Evolutionary conservation across 176 grass and related monocot species (phyloP).

Genomic region (Cocos nucifera): DNA sequence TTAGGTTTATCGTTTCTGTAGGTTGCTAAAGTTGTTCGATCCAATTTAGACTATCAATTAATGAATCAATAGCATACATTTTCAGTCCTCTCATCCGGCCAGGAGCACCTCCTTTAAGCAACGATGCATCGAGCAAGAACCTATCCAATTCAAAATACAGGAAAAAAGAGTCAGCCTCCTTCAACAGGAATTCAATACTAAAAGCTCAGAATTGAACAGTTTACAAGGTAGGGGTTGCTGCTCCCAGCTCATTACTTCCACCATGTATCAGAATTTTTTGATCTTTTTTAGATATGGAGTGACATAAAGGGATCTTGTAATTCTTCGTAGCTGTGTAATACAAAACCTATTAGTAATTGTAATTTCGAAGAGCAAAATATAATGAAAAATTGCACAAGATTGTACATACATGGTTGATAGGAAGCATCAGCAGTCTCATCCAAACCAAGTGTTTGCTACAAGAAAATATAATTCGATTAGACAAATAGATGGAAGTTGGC

Average conservation of each 20-base stretch:
- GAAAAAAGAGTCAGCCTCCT: no score
- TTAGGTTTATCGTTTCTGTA: no score
- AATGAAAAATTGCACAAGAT: neutral
- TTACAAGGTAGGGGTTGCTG: slow-evolving; percentile 39
- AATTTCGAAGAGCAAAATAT: neutral
- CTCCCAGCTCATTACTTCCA: slow-evolving; percentile 34
- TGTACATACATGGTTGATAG: slow-evolving; percentile 38
- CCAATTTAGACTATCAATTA: neutral
- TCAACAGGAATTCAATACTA: no score
- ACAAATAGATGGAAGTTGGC: no score
- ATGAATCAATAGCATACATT: neutral
- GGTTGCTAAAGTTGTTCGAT: slow-evolving; percentile 5
- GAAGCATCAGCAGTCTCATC: slow-evolving; percentile 35
- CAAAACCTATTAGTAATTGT: slow-evolving; percentile 3
- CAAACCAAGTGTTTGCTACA: slow-evolving; percentile 61
- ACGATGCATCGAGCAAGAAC: slow-evolving; percentile 40
- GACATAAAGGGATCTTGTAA: slow-evolving; percentile 14
- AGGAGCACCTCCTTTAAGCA: slow-evolving; percentile 54
- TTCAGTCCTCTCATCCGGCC: slow-evolving; percentile 68
- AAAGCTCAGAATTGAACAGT: neutral
- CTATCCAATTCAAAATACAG: slow-evolving; percentile 24
- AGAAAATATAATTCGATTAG: slow-evolving; percentile 12
- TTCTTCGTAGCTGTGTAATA: slow-evolving; percentile 31
- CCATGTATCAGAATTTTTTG: slow-evolving; percentile 50
- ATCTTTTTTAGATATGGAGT: slow-evolving; percentile 29